Conservation (phyloP, 108 stramenopile species). For the Cyclotella cryptica region DNA sequence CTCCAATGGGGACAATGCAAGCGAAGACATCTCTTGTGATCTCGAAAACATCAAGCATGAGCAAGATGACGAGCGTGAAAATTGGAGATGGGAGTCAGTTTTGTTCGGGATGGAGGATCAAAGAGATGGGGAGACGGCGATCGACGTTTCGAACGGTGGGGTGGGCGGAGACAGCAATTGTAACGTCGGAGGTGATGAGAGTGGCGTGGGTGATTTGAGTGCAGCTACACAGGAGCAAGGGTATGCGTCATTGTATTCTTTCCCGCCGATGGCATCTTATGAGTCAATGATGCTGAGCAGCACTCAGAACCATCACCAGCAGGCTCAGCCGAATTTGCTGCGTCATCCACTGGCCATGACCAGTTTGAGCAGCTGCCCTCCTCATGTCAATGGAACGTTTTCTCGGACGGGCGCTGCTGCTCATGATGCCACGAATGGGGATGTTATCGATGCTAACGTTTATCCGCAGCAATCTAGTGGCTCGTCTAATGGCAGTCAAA, state of each 20-base stretch:
- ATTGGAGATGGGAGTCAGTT: background rate
- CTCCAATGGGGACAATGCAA: background rate
- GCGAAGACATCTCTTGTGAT: constrained; percentile 7
- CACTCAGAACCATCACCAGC: constrained; percentile 6
- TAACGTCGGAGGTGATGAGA: no score
- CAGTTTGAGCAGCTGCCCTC: constrained; percentile 37
- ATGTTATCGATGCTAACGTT: background rate
- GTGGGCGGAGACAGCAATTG: no score
- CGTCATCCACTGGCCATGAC: constrained; percentile 44
- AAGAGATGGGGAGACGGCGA: background rate
- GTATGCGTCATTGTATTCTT: background rate
- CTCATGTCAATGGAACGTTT: constrained; percentile 6
- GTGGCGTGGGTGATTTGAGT: background rate
- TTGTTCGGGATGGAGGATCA: background rate
- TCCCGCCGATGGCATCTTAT: background rate
- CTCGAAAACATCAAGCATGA: background rate
- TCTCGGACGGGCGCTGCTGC: background rate
- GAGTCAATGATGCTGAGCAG: background rate
- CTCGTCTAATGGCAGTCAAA: background rate
- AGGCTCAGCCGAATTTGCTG: background rate
- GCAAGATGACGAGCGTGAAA: background rate
- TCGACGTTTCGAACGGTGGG: no score
- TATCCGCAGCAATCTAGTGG: background rate
- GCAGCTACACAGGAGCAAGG: background rate
- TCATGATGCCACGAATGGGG: background rate